Evolutionary conservation across 2,329 filamentous ascomycete genomes (phyloP), one percentile per base, ranked within the genome.

Genomic region (Claviceps sp.): DNA sequence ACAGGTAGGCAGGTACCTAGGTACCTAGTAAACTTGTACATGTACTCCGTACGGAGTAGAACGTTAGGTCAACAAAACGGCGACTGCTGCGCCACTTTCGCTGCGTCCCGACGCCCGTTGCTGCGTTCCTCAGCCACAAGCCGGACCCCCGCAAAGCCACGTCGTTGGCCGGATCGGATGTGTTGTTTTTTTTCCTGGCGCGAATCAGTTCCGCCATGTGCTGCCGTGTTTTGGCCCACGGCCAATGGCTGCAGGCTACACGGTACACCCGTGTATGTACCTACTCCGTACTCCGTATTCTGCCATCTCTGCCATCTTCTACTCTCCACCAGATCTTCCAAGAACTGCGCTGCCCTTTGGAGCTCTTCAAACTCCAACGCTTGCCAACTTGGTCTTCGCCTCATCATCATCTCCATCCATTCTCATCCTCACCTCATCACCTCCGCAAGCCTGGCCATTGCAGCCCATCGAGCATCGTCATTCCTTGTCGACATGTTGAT

Each of bases 191-290:
- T 50, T n/a, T 55, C 44, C 23, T 23, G 26, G 34, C 42, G 5
- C 50, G 37, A 48, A 44, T 46, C 42, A 47, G 45, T 55, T 52
- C 46, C 55, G 53, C 51, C 37, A 47, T 49, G 51, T 47, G 42
- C 47, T 50, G 51, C 36, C 51, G 46, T 57, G 59, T 64, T 64
- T 64, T 62, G 56, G 51, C 57, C 56, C 56, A 58, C 57, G 57
- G 56, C 62, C 61, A 63, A 61, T 58, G 53, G 56, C 54, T 57
- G 56, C 58, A 52, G 53, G 52, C 55, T 54, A 52, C 45, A 47
- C 13, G 52, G 54, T 54, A 52, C 45, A 47, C 13, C 4, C 2
- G 7, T 16, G 37, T n/a, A 39, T 16, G 37, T n/a, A 39, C 14
- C 37, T 39, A 16, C 9, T 20, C 20, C 20, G 36, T 38, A n/a